Evolutionary conservation across 116 monocot genomes (phyloP).

Genomic region (Trichopus zeylanicus): DNA sequence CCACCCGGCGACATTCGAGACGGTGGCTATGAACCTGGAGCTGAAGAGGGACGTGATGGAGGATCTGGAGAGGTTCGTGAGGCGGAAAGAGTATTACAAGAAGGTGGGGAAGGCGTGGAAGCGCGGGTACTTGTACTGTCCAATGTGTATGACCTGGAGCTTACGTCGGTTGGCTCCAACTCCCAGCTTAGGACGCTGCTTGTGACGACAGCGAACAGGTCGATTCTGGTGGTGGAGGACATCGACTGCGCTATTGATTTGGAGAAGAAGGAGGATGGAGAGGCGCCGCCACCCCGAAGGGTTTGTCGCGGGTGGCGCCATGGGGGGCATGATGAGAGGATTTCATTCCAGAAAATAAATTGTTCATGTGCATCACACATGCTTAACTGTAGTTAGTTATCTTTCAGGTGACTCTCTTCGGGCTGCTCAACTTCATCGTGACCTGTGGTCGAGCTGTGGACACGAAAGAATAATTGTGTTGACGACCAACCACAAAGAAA

Average conservation of each 20-base stretch:
- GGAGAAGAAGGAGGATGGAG: slow-evolving; percentile 9
- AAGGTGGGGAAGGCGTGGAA: slow-evolving; percentile 61
- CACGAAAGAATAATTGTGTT: slow-evolving; percentile 52
- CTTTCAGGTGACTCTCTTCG: slow-evolving; percentile 44
- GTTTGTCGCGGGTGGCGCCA: not conserved
- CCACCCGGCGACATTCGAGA: slow-evolving; percentile 57
- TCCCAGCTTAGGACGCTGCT: slow-evolving; percentile 9
- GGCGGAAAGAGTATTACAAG: slow-evolving; percentile 39
- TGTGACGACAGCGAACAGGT: slow-evolving; percentile 19
- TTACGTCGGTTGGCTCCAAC: slow-evolving; percentile 16
- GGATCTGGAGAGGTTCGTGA: slow-evolving; percentile 40
- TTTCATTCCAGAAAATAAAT: not conserved
- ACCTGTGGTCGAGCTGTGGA: slow-evolving; percentile 39
- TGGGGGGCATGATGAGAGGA: slow-evolving; percentile 1
- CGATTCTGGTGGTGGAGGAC: slow-evolving; percentile 44
- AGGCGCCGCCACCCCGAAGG: too few relatives aligned
- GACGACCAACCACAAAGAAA: slow-evolving; percentile 45
- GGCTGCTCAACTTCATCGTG: slow-evolving; percentile 49
- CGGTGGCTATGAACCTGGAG: slow-evolving; percentile 33
- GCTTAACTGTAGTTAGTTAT: not conserved
- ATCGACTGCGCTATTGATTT: slow-evolving; percentile 36
- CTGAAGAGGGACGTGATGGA: slow-evolving; percentile 33
- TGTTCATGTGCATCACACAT: not conserved
- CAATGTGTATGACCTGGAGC: slow-evolving; percentile 62
- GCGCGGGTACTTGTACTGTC: slow-evolving; percentile 52